These are phyloP conservation scores for Conidiobolus incongruus DNA, from an alignment of 371 early-diverging fungal genomes.

Conservation along the genomic window DNA sequence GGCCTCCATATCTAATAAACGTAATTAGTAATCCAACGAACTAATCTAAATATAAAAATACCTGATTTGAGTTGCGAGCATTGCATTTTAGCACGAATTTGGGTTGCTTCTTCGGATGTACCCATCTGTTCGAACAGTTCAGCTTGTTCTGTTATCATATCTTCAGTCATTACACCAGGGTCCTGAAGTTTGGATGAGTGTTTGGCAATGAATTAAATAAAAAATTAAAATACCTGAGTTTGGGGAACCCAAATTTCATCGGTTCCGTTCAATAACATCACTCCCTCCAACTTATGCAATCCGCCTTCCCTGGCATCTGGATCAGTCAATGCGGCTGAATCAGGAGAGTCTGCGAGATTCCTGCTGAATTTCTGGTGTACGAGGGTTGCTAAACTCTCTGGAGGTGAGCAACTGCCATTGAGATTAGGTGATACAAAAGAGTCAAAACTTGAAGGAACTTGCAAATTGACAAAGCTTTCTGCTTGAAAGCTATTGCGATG, in stretches of 20 bases:
- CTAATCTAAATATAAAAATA: constrained; percentile 1
- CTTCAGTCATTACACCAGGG: constrained; percentile 69
- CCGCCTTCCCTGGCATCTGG: constrained; percentile 12
- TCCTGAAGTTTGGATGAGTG: constrained; percentile 15
- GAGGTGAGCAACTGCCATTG: too few species aligned
- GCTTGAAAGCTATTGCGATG: too few species aligned
- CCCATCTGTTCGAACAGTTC: constrained; percentile 52
- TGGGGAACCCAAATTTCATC: constrained; percentile 41
- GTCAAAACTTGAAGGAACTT: too few species aligned
- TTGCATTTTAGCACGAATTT: constrained; percentile 52
- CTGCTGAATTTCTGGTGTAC: not conserved
- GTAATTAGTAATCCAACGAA: not conserved
- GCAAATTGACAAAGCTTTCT: too few species aligned
- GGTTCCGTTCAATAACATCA: constrained; percentile 21
- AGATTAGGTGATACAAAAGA: too few species aligned
- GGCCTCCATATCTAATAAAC: constrained; percentile 20
- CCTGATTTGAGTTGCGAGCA: constrained; percentile 53
- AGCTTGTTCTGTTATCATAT: constrained; percentile 66
- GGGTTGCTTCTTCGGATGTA: constrained; percentile 39
- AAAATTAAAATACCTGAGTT: constrained; percentile 23
- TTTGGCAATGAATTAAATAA: not conserved
- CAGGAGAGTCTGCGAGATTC: not conserved
- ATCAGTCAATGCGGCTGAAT: constrained; percentile 4
- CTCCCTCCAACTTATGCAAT: constrained; percentile 11
- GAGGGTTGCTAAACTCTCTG: too few species aligned